Evolutionary conservation across 2,329 filamentous ascomycete genomes (phyloP), one percentile per base, ranked within the genome.

Genomic region (Bertia moriformis): DNA sequence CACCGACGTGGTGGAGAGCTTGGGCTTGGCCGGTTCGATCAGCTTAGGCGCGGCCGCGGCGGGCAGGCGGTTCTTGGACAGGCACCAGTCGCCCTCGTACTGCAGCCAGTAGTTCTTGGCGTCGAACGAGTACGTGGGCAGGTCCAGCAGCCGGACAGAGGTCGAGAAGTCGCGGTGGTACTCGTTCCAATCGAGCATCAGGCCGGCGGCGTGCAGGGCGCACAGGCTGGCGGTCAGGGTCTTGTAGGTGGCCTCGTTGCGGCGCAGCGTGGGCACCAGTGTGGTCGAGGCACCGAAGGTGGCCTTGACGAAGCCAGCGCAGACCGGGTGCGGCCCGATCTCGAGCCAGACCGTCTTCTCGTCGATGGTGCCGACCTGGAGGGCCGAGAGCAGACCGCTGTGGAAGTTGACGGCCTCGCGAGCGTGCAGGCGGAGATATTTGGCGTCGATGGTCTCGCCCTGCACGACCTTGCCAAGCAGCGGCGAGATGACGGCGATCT

Each of bases 61-160:
- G 27, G 49, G 57, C 38, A 56, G 57, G 52, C 77, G 65, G 41
- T 66, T 78, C 59, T 83, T 83, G 44, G 67, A 75, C 37, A 83
- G 58, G 20, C 66, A 71, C 75, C 76, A 84, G 24, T 59, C 56
- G 19, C 57, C 56, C 1, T 52, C 64, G 54, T 83, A 83, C 51
- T 75, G 73, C 14, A 83, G 66, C 78, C 78, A 83, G 56, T 84
- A 83, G 46, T 72, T 74, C 63, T 84, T 83, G 45, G 71, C 61
- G 52, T 85, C 76, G 52, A 78, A 86, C 0, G 66, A 66, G 51
- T 85, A 86, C 0, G 69, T 66, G 2, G 79, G 79, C 3, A 86
- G 59, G n/a, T 70, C 61, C n/a, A 82, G 58, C 14, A 84, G 60
- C 32, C 69, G 62, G 32, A 78, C 67, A 1, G 65, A 64, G 27